Base-by-base conservation (phyloP, 495 filamentous ascomycete species). In the Lindgomyces ingoldianus region DNA sequence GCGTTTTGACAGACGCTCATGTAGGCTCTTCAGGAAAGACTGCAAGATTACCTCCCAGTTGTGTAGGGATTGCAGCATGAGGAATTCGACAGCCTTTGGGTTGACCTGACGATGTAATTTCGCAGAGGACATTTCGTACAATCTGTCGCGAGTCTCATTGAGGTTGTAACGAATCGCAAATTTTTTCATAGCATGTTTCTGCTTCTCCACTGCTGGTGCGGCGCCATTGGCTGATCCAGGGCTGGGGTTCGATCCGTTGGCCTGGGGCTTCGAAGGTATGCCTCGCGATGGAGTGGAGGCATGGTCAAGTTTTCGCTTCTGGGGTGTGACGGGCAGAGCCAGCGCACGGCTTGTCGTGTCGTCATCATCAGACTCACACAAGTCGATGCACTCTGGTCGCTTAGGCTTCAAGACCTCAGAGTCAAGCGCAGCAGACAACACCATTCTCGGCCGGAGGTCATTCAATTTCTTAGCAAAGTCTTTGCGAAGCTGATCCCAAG, bases 31-130 rank as follows among this genome's bases (percentile, higher is more conserved):
- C 12, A 54, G 56, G 63, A 66, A 66, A 2, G 19, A 1, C 3
- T 33, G 9, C 2, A 56, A 2, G 8, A 29, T 46, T 4, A 1
- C 1, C 2, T 66, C 24, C 63, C 56, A 50, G 49, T 62, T n/a
- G 12, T 22, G 3, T n/a, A 57, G n/a, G 12, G 68, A 56, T 8
- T 46, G 19, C 10, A 46, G 18, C 27, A 72, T 53, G 11, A 68
- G 39, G 3, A 51, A 21, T 0, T 66, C 42, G 4, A 70, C 21
- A 16, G 46, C 62, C 24, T 65, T 65, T n/a, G 60, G 60, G 22
- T 64, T 26, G 1, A 64, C 18, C 10, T 64, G 60, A n/a, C 30
- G 49, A 1, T 42, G 27, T 0, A 64, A 19, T 36, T 44, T 56
- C 10, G 52, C 19, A 22, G 4, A 41, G 2, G 52, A 56, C 30